phyloP scores from a whole-genome alignment of 192 early-diverging fungal genomes.

The Rhizoclosmatium globosum region DNA sequence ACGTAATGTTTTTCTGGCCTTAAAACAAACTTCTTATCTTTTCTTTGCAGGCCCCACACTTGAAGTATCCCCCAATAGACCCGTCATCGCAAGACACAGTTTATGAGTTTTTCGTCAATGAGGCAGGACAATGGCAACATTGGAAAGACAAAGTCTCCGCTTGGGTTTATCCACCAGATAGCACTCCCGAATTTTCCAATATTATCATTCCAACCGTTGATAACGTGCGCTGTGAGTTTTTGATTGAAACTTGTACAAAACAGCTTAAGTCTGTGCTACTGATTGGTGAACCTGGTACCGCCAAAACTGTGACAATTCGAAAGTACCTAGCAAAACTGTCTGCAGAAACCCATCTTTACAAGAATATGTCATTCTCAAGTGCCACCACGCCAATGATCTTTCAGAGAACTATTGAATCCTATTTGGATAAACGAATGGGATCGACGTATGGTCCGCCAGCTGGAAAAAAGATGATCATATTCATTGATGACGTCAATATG shows the following conservation, averaged over 20 bases:
- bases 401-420: slow-evolving; percentile 70
- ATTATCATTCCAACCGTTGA: slow-evolving; percentile 74
- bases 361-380: slow-evolving; percentile 68
- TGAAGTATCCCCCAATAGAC: slow-evolving; percentile 68
- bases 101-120: slow-evolving; percentile 68
- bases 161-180: slow-evolving; percentile 65
- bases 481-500: slow-evolving; percentile 75
- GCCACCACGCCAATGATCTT: slow-evolving; percentile 73
- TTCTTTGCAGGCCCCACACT: slow-evolving; percentile 57
- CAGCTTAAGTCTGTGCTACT: slow-evolving; percentile 65
- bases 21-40: slow-evolving; percentile 38
- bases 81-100: slow-evolving; percentile 61
- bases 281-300: slow-evolving; percentile 72
- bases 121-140: slow-evolving; percentile 66
- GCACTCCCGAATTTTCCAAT: slow-evolving; percentile 68
- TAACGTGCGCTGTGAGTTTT: slow-evolving; percentile 68
- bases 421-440: slow-evolving; percentile 73
- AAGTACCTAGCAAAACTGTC: slow-evolving; percentile 70
- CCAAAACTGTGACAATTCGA: slow-evolving; percentile 67
- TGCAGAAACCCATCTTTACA: slow-evolving; percentile 66
- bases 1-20: slow-evolving; percentile 45
- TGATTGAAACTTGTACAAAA: slow-evolving; percentile 66
- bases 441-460: slow-evolving; percentile 72
- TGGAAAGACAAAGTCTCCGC: slow-evolving; percentile 65
- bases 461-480: slow-evolving; percentile 72